phyloP scores from a whole-genome alignment of 176 grass and related monocot species.

The Hyparrhenia diplandra region DNA sequence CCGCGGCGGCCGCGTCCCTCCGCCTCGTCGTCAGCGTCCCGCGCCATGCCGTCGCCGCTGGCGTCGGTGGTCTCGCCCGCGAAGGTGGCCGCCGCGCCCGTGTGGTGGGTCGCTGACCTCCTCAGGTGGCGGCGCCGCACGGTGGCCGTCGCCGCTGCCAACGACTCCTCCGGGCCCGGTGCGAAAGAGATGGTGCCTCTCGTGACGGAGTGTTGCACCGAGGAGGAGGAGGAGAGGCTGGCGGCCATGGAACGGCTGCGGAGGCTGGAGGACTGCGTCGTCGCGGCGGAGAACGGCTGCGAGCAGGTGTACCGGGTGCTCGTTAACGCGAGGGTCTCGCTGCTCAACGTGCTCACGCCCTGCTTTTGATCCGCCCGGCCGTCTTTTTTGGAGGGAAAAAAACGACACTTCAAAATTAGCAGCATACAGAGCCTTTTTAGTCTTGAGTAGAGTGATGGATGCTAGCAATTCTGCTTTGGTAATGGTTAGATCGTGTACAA shows the following conservation, averaged over 20 bases:
- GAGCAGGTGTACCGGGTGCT: conserved; percentile 60
- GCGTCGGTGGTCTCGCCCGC: conserved; percentile 23
- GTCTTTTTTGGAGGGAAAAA: conserved; percentile 13
- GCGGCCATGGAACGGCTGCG: conserved; percentile 45
- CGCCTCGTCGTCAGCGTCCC: conserved; percentile 36
- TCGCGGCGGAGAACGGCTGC: conserved; percentile 50
- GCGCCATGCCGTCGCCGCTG: neutral
- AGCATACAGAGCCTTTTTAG: neutral
- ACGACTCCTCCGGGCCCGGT: neutral
- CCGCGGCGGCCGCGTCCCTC: conserved; percentile 46
- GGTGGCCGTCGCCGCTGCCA: conserved; percentile 20
- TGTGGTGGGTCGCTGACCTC: conserved; percentile 74
- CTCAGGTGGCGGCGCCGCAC: conserved; percentile 58
- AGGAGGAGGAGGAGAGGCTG: conserved; percentile 53
- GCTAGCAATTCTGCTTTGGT: neutral
- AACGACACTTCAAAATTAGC: neutral
- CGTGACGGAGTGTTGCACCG: conserved; percentile 24
- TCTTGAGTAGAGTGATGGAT: neutral
- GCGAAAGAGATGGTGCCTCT: neutral
- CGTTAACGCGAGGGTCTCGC: conserved; percentile 55
- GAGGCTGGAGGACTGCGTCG: conserved; percentile 45
- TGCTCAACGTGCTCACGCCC: conserved; percentile 60
- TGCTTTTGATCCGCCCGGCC: conserved; percentile 29
- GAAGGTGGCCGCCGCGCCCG: conserved; percentile 24
- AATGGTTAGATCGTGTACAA: neutral